phyloP scores from a whole-genome alignment of 768 basidiomycete genomes.

The Lepiota brunneoincarnata region DNA sequence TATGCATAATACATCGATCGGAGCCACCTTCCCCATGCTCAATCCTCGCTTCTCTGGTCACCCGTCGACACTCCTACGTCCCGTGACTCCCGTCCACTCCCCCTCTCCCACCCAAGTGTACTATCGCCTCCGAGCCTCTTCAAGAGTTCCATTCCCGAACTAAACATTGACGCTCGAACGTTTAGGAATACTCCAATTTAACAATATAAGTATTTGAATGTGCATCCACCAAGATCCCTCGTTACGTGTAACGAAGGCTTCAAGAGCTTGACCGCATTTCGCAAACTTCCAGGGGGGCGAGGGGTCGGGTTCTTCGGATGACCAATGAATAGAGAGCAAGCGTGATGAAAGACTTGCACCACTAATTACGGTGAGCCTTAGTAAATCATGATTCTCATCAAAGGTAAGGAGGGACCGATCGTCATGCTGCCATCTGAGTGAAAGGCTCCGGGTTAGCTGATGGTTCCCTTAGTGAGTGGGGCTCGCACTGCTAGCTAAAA shows the following conservation, averaged over 20 bases:
- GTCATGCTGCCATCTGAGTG: constrained; percentile 66
- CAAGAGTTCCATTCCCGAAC: constrained; percentile 61
- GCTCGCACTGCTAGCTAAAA: constrained; percentile 55
- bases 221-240: constrained; percentile 59
- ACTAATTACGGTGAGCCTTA: constrained; percentile 80
- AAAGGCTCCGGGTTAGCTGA: constrained; percentile 59
- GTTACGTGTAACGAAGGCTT: constrained; percentile 68
- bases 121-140: constrained; percentile 72
- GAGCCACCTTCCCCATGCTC: constrained; percentile 52
- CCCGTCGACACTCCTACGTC: constrained; percentile 65
- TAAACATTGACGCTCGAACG: constrained; percentile 78
- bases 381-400: constrained; percentile 78
- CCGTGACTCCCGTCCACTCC: constrained; percentile 60
- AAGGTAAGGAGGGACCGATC: constrained; percentile 56
- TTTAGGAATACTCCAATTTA: constrained; percentile 73
- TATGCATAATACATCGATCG: constrained; percentile 56
- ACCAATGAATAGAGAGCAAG: constrained; percentile 78
- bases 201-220: constrained; percentile 71
- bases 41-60: constrained; percentile 58
- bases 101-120: constrained; percentile 67
- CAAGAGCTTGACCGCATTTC: constrained; percentile 47
- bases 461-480: constrained; percentile 73
- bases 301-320: constrained; percentile 62
- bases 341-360: constrained; percentile 69
- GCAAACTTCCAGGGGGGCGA: constrained; percentile 23